These are phyloP conservation scores for Ulota crispa DNA, from an alignment of 225 moss, liverwort and hornwort species.

Conservation along the genomic window DNA sequence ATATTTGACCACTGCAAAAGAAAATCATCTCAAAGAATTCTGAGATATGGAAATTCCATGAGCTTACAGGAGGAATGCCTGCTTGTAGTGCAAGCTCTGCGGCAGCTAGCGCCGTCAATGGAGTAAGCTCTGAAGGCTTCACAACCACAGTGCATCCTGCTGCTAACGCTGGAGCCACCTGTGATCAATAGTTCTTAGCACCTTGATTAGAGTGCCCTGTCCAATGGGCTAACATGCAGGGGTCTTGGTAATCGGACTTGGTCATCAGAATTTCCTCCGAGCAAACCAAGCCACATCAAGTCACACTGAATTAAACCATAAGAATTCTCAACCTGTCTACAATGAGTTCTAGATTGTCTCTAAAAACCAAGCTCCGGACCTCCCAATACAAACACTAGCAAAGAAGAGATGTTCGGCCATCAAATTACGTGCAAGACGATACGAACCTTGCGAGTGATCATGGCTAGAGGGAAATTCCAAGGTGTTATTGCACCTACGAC, in stretches of 20 bases:
- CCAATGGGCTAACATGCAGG: background rate
- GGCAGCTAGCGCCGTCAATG: constrained; percentile 81
- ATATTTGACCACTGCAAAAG: background rate
- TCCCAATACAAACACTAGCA: background rate
- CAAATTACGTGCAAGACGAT: constrained; percentile 3
- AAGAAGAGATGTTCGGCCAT: background rate
- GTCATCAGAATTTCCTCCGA: background rate
- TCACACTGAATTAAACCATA: background rate
- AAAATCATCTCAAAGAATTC: background rate
- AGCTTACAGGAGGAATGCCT: constrained; percentile 86
- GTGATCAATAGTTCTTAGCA: constrained; percentile 14
- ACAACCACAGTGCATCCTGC: constrained; percentile 90
- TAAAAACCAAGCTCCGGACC: background rate
- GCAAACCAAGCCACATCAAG: constrained; percentile 7
- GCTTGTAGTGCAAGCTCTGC: constrained; percentile 88
- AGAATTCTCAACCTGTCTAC: background rate
- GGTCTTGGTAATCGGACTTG: background rate
- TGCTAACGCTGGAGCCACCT: constrained; percentile 94
- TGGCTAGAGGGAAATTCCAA: constrained; percentile 95
- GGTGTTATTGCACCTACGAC: constrained; percentile 88
- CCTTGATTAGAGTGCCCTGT: constrained; percentile 6
- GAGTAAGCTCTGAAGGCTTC: constrained; percentile 91
- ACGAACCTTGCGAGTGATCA: constrained; percentile 93
- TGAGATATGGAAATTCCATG: background rate
- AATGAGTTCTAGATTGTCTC: background rate